A percentile compares a stretch with the other conserved stretches of the same genome.
Evolutionary conservation across 305 asterid species (phyloP).

Genomic region (Rubia peregrina): DNA sequence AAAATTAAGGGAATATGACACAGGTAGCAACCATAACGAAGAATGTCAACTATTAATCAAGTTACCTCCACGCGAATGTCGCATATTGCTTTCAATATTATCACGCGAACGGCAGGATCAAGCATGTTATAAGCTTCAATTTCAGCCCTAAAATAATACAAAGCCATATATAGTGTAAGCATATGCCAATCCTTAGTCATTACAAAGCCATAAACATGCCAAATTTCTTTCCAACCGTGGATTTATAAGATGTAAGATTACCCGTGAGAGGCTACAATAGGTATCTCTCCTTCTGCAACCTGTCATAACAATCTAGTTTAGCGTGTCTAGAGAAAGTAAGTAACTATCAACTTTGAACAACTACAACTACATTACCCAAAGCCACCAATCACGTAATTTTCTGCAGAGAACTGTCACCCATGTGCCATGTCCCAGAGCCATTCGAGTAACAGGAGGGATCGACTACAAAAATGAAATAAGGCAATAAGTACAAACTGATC

Average conservation of each 20-base stretch:
- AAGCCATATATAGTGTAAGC: slow-evolving; percentile 11
- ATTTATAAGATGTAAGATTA: slow-evolving; percentile 22
- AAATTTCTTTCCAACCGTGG: neutral
- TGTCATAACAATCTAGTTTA: slow-evolving; percentile 31
- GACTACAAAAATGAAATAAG: slow-evolving; percentile 40
- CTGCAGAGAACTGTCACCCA: slow-evolving; percentile 94
- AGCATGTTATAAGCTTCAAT: slow-evolving; percentile 68
- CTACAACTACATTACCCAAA: slow-evolving; percentile 62
- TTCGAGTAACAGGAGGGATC: slow-evolving; percentile 91
- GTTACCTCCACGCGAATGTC: slow-evolving; percentile 99
- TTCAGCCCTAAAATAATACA: slow-evolving; percentile 59
- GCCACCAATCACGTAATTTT: slow-evolving; percentile 97
- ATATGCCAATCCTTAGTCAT: slow-evolving; percentile 14
- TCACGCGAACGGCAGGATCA: slow-evolving; percentile 88
- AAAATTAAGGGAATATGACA: neutral
- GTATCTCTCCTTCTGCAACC: slow-evolving; percentile 98
- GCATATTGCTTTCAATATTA: slow-evolving; percentile 91
- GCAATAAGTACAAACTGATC: neutral
- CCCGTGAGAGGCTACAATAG: slow-evolving; percentile 98
- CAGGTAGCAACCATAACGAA: neutral
- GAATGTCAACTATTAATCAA: slow-evolving; percentile 6
- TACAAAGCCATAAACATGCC: slow-evolving; percentile 14
- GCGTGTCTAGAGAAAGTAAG: slow-evolving; percentile 8
- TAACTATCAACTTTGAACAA: slow-evolving; percentile 7
- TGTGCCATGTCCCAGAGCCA: slow-evolving; percentile 82